Percentiles rank a stretch among this genome's conserved stretches.
These are phyloP conservation scores for Entomortierella lignicola DNA, from an alignment of 192 early-diverging fungal species.

Conservation along the genomic window DNA sequence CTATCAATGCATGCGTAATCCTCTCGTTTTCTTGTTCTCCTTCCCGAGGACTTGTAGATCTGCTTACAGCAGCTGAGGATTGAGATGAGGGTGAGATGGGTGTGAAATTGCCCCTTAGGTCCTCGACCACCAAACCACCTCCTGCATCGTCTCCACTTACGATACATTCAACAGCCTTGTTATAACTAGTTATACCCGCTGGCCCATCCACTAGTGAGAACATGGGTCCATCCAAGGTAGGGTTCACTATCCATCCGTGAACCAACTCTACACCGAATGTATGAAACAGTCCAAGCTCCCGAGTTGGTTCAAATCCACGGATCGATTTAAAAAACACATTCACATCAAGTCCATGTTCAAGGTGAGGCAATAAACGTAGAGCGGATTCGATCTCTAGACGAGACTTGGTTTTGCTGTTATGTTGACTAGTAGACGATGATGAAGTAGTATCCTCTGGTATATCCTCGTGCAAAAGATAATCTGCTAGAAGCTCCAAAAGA, in stretches of 20 bases:
- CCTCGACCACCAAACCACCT: conserved; percentile 54
- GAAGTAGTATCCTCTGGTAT: conserved; percentile 1
- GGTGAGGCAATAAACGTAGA: conserved; percentile 67
- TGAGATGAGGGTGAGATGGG: conserved; percentile 16
- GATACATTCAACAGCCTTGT: conserved; percentile 82
- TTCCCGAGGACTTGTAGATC: conserved; percentile 7
- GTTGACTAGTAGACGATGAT: background rate
- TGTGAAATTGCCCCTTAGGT: conserved; percentile 17
- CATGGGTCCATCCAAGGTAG: conserved; percentile 66
- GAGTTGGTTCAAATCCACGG: conserved; percentile 79
- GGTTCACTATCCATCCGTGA: conserved; percentile 92
- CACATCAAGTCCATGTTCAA: conserved; percentile 79
- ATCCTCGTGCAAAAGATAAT: conserved; percentile 71
- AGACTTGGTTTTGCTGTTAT: conserved; percentile 41
- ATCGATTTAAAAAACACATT: conserved; percentile 86
- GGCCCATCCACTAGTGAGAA: conserved; percentile 61
- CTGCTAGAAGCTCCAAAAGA: conserved; percentile 78
- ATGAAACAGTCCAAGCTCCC: conserved; percentile 76
- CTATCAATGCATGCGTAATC: conserved; percentile 61
- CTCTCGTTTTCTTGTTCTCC: conserved; percentile 11
- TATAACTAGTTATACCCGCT: conserved; percentile 69
- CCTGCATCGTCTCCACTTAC: conserved; percentile 69
- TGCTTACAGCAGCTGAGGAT: background rate
- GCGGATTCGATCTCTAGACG: conserved; percentile 67
- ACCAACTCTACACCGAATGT: conserved; percentile 83